Evolutionary conservation across 208 protist species (phyloP), one percentile per base, ranked within the genome.

Genomic region (Leishmania major): DNA sequence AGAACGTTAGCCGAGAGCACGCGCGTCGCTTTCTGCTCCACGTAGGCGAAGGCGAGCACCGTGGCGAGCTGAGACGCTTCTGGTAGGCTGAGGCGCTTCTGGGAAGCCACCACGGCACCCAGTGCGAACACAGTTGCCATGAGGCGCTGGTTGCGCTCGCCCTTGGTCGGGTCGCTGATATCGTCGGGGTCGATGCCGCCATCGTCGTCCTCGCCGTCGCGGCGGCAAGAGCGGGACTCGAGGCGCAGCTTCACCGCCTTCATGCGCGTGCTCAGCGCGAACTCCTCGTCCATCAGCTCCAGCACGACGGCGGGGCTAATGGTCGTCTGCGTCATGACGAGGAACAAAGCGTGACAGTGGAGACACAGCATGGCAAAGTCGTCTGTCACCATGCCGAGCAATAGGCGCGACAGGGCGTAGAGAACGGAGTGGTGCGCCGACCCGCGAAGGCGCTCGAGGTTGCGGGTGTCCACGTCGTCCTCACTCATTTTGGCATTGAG

Each of bases 311-410:
- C 82, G 1, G 92, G 67, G 28, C 81, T 87, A 28, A 97, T 84
- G 47, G 45, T 62, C 25, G 92, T 96, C 62, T 94, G 80, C 51
- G 77, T 64, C 59, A 97, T 84, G 53, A 93, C 84, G 17, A 94
- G 80, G 77, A 88, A 95, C 40, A 97, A 86, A 11, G 90, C 85
- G 75, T 96, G 93, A 72, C 92, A 93, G 84, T 95, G 84, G 69
- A 97, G 75, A 47, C 92, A 87, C 37, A 96, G 87, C 87, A 92
- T 94, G 17, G 95, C 86, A 17, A 96, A 85, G 80, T 97, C 91
- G 72, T 96, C 93, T 17, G 91, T 95, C 60, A 90, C 92, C 95
- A 96, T 96, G n/a, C 95, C 95, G 11, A 96, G 88, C 57, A 97
- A 66, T 19, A 97, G 82, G 13, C 95, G 91, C 10, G 93, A 93